A percentile compares a stretch with the other conserved stretches of the same genome.
These are phyloP conservation scores for Euphorbia peplus DNA, from an alignment of 345 rosid genomes.

Conservation along the genomic window DNA sequence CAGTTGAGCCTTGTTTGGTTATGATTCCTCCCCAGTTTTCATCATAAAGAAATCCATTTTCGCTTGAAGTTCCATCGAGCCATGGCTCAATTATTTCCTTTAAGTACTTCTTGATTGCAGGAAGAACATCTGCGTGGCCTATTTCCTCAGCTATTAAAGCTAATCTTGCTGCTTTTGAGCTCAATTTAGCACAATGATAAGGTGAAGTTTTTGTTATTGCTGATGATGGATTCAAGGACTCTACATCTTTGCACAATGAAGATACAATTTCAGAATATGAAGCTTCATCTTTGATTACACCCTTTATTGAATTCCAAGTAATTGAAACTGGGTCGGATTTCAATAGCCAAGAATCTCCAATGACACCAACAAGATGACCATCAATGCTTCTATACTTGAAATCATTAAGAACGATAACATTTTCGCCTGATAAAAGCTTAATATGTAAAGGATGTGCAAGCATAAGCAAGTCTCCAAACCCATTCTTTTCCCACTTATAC, in stretches of 20 bases:
- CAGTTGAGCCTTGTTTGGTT: slow-evolving; percentile 58
- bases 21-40: slow-evolving; percentile 85
- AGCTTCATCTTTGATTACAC: slow-evolving; percentile 45
- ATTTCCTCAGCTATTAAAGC: slow-evolving; percentile 93
- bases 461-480: slow-evolving; percentile 86
- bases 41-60: slow-evolving; percentile 79
- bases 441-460: slow-evolving; percentile 91
- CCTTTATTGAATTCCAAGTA: slow-evolving; percentile 87
- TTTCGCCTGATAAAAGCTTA: slow-evolving; percentile 43
- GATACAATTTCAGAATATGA: slow-evolving; percentile 46
- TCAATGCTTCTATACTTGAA: slow-evolving; percentile 70
- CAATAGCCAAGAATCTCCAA: slow-evolving; percentile 79
- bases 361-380: slow-evolving; percentile 81
- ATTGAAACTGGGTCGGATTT: slow-evolving; percentile 57
- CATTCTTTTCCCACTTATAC: slow-evolving; percentile 81
- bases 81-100: slow-evolving; percentile 82
- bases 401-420: slow-evolving; percentile 49
- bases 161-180: slow-evolving; percentile 86
- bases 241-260: slow-evolving; percentile 68
- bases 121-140: slow-evolving; percentile 54
- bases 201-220: slow-evolving; percentile 51
- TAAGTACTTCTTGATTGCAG: slow-evolving; percentile 53
- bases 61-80: slow-evolving; percentile 69
- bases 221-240: slow-evolving; percentile 42
- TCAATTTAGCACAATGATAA: slow-evolving; percentile 70